Conservation (phyloP, 139 green algal genomes). For the Chlamydomonas schloesseri region DNA sequence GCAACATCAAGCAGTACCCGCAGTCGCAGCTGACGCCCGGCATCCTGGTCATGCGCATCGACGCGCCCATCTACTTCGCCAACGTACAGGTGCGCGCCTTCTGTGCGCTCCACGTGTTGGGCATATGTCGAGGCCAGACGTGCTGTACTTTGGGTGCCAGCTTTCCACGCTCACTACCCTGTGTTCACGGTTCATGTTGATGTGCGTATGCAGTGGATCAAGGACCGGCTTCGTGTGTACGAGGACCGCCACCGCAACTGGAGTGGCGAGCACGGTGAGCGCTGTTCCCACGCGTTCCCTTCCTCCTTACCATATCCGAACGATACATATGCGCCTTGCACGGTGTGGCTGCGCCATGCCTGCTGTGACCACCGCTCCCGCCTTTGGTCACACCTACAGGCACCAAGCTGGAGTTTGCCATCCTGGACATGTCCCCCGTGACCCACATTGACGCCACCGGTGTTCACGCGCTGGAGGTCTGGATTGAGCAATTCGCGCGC, state of each 20-base stretch:
- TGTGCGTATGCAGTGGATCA: background rate
- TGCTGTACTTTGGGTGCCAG: too few relatives aligned
- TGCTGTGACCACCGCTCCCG: too few relatives aligned
- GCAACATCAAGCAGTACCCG: constrained; percentile 84
- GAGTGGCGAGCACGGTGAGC: constrained; percentile 6
- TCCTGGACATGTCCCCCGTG: constrained; percentile 87
- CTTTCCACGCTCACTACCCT: too few relatives aligned
- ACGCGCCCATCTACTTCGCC: constrained; percentile 75
- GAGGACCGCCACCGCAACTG: constrained; percentile 34
- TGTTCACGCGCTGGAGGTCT: constrained; percentile 47
- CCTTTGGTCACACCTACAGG: too few relatives aligned
- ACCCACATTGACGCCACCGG: constrained; percentile 80
- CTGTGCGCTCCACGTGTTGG: too few relatives aligned
- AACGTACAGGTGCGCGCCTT: constrained; percentile 68
- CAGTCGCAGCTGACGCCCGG: constrained; percentile 41
- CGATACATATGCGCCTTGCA: too few relatives aligned
- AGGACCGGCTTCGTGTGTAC: constrained; percentile 57
- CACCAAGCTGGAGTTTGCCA: constrained; percentile 66
- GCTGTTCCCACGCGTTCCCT: background rate
- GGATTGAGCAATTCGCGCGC: background rate
- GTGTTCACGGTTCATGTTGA: background rate
- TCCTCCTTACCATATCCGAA: too few relatives aligned
- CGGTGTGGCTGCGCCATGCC: too few relatives aligned
- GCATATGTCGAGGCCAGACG: too few relatives aligned
- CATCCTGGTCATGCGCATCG: constrained; percentile 50